These are phyloP conservation scores for Alternaria rosae DNA, from an alignment of 2,329 filamentous ascomycete species.

Conservation along the genomic window DNA sequence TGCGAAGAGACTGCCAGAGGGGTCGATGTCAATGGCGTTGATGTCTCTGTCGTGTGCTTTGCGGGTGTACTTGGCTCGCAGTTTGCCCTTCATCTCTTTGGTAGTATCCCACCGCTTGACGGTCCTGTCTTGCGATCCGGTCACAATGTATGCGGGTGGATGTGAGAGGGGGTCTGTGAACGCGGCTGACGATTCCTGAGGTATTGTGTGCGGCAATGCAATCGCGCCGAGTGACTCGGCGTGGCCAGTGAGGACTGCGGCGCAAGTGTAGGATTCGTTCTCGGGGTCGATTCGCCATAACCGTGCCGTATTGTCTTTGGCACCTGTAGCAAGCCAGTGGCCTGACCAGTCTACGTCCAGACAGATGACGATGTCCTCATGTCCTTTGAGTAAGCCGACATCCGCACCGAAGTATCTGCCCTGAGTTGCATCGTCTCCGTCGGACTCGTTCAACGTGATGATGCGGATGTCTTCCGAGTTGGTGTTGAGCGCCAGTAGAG, in stretches of 20 bases:
- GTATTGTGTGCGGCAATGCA: conserved; percentile 75
- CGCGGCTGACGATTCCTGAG: conserved; percentile 72
- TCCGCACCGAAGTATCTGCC: conserved; percentile 87
- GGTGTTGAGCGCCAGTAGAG: conserved; percentile 86
- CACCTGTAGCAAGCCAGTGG: conserved; percentile 93
- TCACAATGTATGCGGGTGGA: conserved; percentile 84
- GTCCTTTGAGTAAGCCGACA: conserved; percentile 82
- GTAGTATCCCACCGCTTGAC: conserved; percentile 89
- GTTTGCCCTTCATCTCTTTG: conserved; percentile 59
- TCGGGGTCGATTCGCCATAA: conserved; percentile 86
- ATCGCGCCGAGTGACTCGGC: conserved; percentile 94
- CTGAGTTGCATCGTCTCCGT: conserved; percentile 31
- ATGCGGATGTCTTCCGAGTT: conserved; percentile 94
- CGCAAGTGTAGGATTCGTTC: conserved; percentile 78
- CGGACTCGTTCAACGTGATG: conserved; percentile 68
- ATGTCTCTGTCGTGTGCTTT: conserved; percentile 99
- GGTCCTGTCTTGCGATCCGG: conserved; percentile 93
- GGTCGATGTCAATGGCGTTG: conserved; percentile 87
- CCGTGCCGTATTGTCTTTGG: conserved; percentile 94
- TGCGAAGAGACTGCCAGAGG: conserved; percentile 80
- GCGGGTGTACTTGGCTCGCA: conserved; percentile 80
- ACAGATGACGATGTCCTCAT: conserved; percentile 95
- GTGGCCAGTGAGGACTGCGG: conserved; percentile 85
- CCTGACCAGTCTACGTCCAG: conserved; percentile 96
- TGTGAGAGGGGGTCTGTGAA: conserved; percentile 77